These are phyloP conservation scores for Xylaria nigripes DNA, from an alignment of 495 filamentous ascomycete genomes.

Conservation along the genomic window DNA sequence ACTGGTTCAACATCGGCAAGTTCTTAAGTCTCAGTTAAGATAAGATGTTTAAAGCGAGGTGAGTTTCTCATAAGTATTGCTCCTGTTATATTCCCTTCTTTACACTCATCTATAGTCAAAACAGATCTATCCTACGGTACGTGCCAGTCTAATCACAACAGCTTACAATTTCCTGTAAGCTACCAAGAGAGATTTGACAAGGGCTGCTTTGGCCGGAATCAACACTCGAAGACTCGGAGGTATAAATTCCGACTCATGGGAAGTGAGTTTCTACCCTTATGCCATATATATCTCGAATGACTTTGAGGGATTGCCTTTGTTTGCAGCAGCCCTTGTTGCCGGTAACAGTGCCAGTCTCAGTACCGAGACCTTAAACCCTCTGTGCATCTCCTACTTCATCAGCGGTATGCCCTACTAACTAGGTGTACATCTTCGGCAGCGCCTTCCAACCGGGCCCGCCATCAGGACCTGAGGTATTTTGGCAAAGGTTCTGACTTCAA, in stretches of 20 bases:
- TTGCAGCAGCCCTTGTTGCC: conserved; percentile 42
- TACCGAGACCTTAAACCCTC: conserved; percentile 28
- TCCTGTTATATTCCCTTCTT: neutral
- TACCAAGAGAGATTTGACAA: too few species aligned
- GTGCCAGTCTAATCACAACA: too few species aligned
- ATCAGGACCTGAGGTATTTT: conserved; percentile 30
- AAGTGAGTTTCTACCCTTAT: conserved; percentile 17
- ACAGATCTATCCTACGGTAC: too few species aligned
- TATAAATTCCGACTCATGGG: neutral
- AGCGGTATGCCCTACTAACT: conserved; percentile 38
- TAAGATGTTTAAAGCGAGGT: neutral
- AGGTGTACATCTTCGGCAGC: conserved; percentile 37
- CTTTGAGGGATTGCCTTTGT: conserved; percentile 44
- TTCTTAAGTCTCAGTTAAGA: neutral
- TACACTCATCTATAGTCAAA: too few species aligned
- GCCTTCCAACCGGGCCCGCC: conserved; percentile 25
- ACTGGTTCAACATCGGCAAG: neutral
- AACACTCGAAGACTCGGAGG: neutral
- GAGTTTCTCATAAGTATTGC: neutral
- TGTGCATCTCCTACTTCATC: conserved; percentile 35
- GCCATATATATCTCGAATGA: conserved; percentile 33
- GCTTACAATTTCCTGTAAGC: too few species aligned
- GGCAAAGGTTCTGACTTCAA: conserved; percentile 24
- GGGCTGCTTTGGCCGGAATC: neutral
- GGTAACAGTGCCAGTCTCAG: conserved; percentile 37